phyloP scores from a whole-genome alignment of 2,329 filamentous ascomycete species.

The Monilinia vaccinii-corymbosi region DNA sequence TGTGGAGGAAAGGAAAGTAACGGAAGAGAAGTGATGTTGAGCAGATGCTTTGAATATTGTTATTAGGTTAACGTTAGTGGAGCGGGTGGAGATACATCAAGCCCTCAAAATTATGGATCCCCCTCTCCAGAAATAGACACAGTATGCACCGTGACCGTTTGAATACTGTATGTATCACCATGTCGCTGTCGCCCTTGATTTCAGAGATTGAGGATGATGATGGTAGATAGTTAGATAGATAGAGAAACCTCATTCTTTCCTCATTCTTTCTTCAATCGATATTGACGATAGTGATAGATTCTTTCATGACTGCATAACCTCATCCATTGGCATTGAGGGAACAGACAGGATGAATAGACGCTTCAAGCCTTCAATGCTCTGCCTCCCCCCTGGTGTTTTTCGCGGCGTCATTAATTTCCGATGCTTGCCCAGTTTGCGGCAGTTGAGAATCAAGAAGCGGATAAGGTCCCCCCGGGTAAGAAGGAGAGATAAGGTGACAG shows the following conservation, averaged over 20 bases:
- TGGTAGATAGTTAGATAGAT: too few relatives aligned
- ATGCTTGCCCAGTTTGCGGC: not conserved
- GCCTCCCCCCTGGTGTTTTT: not conserved
- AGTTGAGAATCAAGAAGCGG: not conserved
- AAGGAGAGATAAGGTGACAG: not conserved
- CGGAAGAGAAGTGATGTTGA: too few relatives aligned
- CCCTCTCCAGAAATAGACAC: not conserved
- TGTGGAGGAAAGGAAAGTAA: not conserved
- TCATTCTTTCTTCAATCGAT: too few relatives aligned
- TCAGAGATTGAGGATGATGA: not conserved
- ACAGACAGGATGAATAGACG: too few relatives aligned
- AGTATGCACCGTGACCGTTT: too few relatives aligned
- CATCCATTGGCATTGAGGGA: too few relatives aligned
- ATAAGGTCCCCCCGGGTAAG: not conserved
- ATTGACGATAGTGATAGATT: not conserved
- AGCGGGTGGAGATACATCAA: not conserved
- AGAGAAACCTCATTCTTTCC: not conserved
- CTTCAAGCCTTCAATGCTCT: too few relatives aligned
- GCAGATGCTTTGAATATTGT: not conserved
- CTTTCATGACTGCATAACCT: not conserved
- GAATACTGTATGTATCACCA: not conserved
- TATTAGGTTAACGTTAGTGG: not conserved
- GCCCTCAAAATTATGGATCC: not conserved
- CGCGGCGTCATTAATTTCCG: not conserved
- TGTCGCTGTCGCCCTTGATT: not conserved